A percentile compares a stretch with the other conserved stretches of the same genome.
phyloP scores from a whole-genome alignment of 108 stramenopile species.

The Nitzschia putrida region DNA sequence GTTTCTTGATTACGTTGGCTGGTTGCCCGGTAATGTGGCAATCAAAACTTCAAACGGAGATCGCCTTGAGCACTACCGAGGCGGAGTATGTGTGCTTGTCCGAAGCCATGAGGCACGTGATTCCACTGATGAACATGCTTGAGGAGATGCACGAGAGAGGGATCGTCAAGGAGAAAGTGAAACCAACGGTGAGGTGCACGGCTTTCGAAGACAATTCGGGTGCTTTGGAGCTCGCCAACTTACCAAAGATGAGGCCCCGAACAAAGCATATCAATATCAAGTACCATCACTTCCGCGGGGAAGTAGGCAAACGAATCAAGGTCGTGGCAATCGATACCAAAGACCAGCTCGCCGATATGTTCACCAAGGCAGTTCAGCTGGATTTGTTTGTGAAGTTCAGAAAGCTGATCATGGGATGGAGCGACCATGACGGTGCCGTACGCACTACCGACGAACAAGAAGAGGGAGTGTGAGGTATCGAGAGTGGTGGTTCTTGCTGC shows the following conservation, averaged over 20 bases:
- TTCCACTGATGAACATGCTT: conserved; percentile 35
- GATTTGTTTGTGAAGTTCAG: conserved; percentile 21
- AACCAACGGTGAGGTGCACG: conserved; percentile 17
- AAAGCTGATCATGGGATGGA: conserved; percentile 30
- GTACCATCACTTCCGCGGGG: conserved; percentile 4
- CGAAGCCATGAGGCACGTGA: conserved; percentile 23
- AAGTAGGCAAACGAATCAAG: conserved; percentile 4
- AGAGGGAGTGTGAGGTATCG: too few species aligned
- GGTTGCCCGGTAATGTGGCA: conserved; percentile 32
- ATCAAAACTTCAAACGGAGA: too few species aligned
- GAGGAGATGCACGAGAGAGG: conserved; percentile 20
- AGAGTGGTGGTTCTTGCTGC: too few species aligned
- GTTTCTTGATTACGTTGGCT: conserved; percentile 28
- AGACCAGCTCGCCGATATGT: conserved; percentile 37
- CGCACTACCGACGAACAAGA: too few species aligned
- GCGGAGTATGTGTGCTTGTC: conserved; percentile 30
- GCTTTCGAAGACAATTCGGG: conserved; percentile 51
- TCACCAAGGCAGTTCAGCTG: conserved; percentile 33
- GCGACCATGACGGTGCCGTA: too few species aligned
- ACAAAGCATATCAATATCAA: too few species aligned
- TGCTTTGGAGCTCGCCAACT: too few species aligned
- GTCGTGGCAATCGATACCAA: conserved; percentile 27
- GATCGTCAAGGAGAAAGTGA: neutral
- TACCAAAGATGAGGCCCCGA: conserved; percentile 27
- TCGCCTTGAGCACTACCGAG: too few species aligned